Percentiles rank a stretch among this genome's conserved stretches.
These are phyloP conservation scores for Xylaria sp. DNA, from an alignment of 2,329 filamentous ascomycete species.

Conservation along the genomic window DNA sequence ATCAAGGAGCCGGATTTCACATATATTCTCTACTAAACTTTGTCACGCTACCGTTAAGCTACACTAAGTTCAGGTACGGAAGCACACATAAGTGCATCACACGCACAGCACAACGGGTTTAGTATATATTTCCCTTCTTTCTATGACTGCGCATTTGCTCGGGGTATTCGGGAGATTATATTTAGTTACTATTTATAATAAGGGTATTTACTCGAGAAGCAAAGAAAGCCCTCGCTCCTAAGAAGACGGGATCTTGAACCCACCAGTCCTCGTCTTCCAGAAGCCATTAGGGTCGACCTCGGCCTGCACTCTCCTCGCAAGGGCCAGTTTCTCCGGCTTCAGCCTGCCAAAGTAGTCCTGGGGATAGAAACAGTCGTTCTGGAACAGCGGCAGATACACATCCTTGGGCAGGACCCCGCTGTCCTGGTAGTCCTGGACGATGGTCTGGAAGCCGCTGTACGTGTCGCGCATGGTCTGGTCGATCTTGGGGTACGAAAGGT, in stretches of 20 bases:
- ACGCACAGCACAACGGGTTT: background rate
- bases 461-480: conserved; percentile 53
- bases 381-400: conserved; percentile 56
- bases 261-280: conserved; percentile 54
- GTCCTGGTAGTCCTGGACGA: conserved; percentile 49
- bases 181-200: conserved; percentile 9
- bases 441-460: conserved; percentile 50
- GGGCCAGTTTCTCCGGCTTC: conserved; percentile 49
- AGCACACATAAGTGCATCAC: no score
- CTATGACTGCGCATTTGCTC: background rate
- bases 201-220: background rate
- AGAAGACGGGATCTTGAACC: conserved; percentile 53
- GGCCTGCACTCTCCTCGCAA: conserved; percentile 51
- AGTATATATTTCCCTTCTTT: background rate
- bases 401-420: conserved; percentile 50
- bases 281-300: conserved; percentile 54
- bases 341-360: conserved; percentile 58
- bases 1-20: no score
- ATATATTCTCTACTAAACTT: no score
- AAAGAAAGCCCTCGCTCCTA: background rate
- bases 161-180: conserved; percentile 2
- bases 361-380: conserved; percentile 56
- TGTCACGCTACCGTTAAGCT: no score
- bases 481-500: conserved; percentile 47
- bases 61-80: no score